These are phyloP conservation scores for Kuraishia molischiana DNA, from an alignment of 805 yeast genomes.

Conservation along the genomic window DNA sequence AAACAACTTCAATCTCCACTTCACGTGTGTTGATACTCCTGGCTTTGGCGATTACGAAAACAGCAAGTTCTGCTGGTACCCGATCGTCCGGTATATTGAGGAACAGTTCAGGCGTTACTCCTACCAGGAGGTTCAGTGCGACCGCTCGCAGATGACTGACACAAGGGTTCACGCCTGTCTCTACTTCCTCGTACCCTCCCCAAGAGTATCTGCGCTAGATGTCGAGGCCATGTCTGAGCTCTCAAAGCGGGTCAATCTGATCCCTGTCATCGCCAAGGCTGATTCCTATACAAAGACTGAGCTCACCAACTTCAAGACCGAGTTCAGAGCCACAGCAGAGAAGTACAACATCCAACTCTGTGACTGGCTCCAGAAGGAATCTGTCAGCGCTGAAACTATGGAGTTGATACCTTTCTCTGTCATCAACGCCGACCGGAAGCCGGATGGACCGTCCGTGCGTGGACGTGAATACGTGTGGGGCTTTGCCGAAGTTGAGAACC, in stretches of 20 bases:
- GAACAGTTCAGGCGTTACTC: slow-evolving; percentile 60
- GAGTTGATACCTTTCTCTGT: slow-evolving; percentile 58
- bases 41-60: slow-evolving; percentile 69
- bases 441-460: slow-evolving; percentile 40
- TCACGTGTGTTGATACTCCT: slow-evolving; percentile 62
- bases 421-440: slow-evolving; percentile 50
- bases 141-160: slow-evolving; percentile 43
- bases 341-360: slow-evolving; percentile 51
- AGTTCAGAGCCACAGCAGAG: slow-evolving; percentile 38
- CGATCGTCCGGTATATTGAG: slow-evolving; percentile 66
- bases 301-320: slow-evolving; percentile 38
- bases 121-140: slow-evolving; percentile 74
- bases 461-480: slow-evolving; percentile 88
- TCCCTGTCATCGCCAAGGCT: slow-evolving; percentile 76
- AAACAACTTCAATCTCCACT: slow-evolving; percentile 43
- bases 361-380: slow-evolving; percentile 31
- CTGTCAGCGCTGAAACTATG: slow-evolving; percentile 21
- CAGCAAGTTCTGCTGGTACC: slow-evolving; percentile 57
- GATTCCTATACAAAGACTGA: slow-evolving; percentile 62
- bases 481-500: slow-evolving; percentile 71
- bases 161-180: slow-evolving; percentile 76
- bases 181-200: slow-evolving; percentile 69
- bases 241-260: slow-evolving; percentile 62
- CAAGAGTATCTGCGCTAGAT: slow-evolving; percentile 55
- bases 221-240: slow-evolving; percentile 64